Evolutionary conservation across 768 basidiomycete genomes (phyloP), one percentile per base, ranked within the genome.

Genomic region (Rhodotorula taiwanensis): DNA sequence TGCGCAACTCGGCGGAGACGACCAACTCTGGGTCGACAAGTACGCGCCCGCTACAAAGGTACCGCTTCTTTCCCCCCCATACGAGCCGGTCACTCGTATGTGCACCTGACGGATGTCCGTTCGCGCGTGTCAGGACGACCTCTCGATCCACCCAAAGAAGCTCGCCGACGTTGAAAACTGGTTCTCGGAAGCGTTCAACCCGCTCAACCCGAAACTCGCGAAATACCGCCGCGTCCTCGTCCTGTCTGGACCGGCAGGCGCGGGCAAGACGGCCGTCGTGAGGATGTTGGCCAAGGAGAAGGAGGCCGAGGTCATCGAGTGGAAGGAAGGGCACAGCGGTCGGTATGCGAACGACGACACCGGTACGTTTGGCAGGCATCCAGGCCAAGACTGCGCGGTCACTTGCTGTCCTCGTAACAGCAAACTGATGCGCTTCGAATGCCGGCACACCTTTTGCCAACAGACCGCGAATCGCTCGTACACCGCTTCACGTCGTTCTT

Each of bases 261-360:
- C 84, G 0, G 94, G 84, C 0, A 99, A 99, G 79, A 95, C 94
- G 0, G 82, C 91, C 0, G 89, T 89, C 0, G 69, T 98, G 4
- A 82, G 83, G 31, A 81, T 91, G 4, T 77, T 99, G 27, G 80
- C 88, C 0, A 77, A 77, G 21, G 89, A 93, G 71, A 76, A 93
- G 70, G 83, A 80, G 4, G 83, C 88, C 56, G 86, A 92, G 53
- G 80, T 95, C 41, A 72, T 90, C 28, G 94, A 99, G 73, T 97
- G 64, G 64, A 52, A 42, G 31, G 64, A 65, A 41, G 58, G 55
- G 1, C 11, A 49, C 4, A 45, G 58, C 33, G 67, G 56, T 1
- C 10, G 30, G 21, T 42, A 47, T 18, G 68, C n/a, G n/a, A n/a
- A 66, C 34, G 67, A 51, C 36, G 36, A 39, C 16, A 9, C 36